These are phyloP conservation scores for Ganoderma resinaceum DNA, from an alignment of 1,284 basidiomycete genomes.

Conservation along the genomic window DNA sequence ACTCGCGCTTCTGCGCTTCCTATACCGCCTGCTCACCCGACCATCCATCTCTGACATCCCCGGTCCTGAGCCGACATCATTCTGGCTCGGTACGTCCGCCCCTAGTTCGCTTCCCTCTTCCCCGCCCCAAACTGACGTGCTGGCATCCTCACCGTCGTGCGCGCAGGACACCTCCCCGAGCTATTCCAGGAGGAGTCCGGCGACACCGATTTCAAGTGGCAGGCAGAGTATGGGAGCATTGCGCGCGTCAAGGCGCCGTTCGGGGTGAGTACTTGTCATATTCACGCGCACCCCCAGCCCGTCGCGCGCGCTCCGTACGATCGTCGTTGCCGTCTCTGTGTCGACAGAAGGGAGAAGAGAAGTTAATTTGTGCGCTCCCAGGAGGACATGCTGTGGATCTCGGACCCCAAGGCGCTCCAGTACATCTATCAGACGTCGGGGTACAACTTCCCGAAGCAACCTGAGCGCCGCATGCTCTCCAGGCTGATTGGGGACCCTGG, in stretches of 20 bases:
- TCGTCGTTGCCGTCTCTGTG: neutral
- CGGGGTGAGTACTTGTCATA: constrained; percentile 44
- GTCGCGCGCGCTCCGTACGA: neutral
- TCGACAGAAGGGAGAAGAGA: neutral
- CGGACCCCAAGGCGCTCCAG: constrained; percentile 51
- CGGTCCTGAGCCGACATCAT: constrained; percentile 38
- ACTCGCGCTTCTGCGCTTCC: constrained; percentile 25
- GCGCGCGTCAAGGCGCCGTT: constrained; percentile 58
- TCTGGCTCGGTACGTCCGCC: constrained; percentile 34
- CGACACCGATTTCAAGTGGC: constrained; percentile 58
- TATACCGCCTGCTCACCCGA: constrained; percentile 29
- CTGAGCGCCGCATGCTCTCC: constrained; percentile 40
- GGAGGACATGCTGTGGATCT: constrained; percentile 42
- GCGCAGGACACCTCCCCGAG: constrained; percentile 55
- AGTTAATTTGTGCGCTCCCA: constrained; percentile 14
- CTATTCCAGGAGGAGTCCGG: constrained; percentile 58
- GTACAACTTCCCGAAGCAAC: constrained; percentile 48
- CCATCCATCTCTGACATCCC: constrained; percentile 34
- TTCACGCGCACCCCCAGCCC: neutral
- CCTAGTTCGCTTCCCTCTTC: neutral
- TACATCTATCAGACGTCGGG: constrained; percentile 48
- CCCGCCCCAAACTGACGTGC: neutral
- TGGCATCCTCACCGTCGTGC: neutral
- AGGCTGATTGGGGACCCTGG: constrained; percentile 45
- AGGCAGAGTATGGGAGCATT: constrained; percentile 53